phyloP scores from a whole-genome alignment of 2,329 filamentous ascomycete genomes.

The Huntiella savannae region DNA sequence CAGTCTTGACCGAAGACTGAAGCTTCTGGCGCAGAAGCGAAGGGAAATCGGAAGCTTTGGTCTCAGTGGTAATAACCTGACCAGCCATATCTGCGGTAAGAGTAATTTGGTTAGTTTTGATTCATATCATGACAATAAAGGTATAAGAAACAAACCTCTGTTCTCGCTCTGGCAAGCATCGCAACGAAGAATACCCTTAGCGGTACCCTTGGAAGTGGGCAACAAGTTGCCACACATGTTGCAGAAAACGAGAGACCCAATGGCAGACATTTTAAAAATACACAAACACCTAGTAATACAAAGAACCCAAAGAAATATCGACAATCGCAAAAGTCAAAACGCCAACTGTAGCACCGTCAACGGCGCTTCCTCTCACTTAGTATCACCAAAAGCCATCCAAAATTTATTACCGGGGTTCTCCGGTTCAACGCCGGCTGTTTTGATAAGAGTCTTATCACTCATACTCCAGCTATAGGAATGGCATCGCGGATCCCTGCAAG shows the following conservation, averaged over 20 bases:
- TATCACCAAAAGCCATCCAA: background rate
- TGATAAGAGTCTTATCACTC: slow-evolving; percentile 9
- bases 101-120: slow-evolving; percentile 8
- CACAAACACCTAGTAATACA: background rate
- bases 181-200: slow-evolving; percentile 60
- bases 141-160: slow-evolving; percentile 37
- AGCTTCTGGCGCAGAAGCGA: slow-evolving; percentile 72
- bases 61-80: slow-evolving; percentile 59
- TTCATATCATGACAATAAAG: background rate
- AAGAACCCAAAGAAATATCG: background rate
- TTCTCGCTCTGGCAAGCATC: slow-evolving; percentile 74
- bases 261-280: slow-evolving; percentile 50
- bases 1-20: slow-evolving; percentile 62
- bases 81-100: slow-evolving; percentile 44
- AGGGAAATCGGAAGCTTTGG: slow-evolving; percentile 80
- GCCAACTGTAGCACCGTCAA: background rate
- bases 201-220: slow-evolving; percentile 57
- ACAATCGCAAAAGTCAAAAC: background rate
- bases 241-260: slow-evolving; percentile 85
- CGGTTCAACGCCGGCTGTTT: slow-evolving; percentile 2
- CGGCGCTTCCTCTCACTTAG: background rate
- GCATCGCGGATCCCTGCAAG: slow-evolving; percentile 8
- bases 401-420: slow-evolving; percentile 1
- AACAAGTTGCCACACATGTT: slow-evolving; percentile 80
- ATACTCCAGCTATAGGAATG: background rate